phyloP scores from a whole-genome alignment of 139 green algal genomes.

The Zygnema cylindricum region DNA sequence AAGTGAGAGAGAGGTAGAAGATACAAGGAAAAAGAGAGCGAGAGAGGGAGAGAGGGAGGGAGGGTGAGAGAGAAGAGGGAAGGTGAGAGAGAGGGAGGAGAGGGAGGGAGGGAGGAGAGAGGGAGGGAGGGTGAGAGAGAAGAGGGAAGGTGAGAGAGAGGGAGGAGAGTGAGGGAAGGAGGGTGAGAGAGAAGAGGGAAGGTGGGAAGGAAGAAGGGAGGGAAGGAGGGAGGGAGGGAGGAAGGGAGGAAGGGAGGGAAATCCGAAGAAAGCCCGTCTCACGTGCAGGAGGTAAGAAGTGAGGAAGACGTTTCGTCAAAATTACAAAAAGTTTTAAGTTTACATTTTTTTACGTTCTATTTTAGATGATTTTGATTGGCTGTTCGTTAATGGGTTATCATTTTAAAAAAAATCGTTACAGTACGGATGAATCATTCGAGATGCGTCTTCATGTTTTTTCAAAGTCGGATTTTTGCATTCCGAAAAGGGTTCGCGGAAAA shows the following conservation, averaged over 20 bases:
- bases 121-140: constrained; percentile 8
- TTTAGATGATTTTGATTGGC: too few relatives aligned
- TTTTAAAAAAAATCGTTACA: too few relatives aligned
- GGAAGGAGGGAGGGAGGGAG: neutral
- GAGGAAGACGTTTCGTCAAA: too few relatives aligned
- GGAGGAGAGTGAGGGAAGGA: neutral
- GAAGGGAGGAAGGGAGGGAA: neutral
- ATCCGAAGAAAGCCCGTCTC: too few relatives aligned
- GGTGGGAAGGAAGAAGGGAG: neutral
- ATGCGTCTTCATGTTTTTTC: too few relatives aligned
- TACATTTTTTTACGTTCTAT: too few relatives aligned
- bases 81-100: neutral
- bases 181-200: neutral
- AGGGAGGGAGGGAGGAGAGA: constrained; percentile 12
- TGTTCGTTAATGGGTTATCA: too few relatives aligned
- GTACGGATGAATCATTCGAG: too few relatives aligned
- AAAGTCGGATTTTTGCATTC: too few relatives aligned
- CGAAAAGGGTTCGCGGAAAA: too few relatives aligned
- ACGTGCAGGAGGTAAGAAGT: too few relatives aligned
- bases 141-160: neutral
- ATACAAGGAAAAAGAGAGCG: constrained; percentile 3
- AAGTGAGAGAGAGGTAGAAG: constrained; percentile 35
- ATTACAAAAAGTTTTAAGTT: too few relatives aligned
- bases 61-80: neutral
- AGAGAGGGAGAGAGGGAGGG: neutral